Percentiles rank a stretch among this genome's conserved stretches.
Evolutionary conservation across 176 grass and related monocot genomes (phyloP).

Genomic region (Saccharum officinarum): DNA sequence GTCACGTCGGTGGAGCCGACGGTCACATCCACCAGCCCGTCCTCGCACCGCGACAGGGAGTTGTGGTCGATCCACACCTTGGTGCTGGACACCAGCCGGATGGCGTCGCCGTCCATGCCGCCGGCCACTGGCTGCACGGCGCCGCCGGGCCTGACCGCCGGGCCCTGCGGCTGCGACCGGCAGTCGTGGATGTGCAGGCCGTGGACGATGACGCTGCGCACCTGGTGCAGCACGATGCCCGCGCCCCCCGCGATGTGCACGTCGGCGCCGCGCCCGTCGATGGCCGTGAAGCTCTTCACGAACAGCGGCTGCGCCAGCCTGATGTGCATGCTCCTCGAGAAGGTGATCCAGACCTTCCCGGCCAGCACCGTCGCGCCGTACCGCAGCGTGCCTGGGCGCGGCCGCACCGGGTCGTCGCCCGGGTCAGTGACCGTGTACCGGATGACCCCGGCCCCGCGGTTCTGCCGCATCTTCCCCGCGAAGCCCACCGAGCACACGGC

Average conservation of each 20-base stretch:
- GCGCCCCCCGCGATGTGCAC: constrained; percentile 73
- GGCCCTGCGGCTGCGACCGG: constrained; percentile 33
- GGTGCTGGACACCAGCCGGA: constrained; percentile 50
- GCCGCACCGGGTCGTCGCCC: constrained; percentile 60
- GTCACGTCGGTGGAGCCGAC: constrained; percentile 71
- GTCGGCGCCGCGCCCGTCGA: constrained; percentile 76
- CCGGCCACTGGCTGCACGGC: not conserved
- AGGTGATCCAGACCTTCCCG: constrained; percentile 90
- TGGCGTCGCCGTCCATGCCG: constrained; percentile 65
- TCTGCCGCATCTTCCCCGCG: constrained; percentile 70
- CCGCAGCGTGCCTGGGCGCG: constrained; percentile 61
- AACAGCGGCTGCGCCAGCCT: constrained; percentile 56
- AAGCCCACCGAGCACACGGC: constrained; percentile 75
- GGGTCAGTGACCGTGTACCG: constrained; percentile 68
- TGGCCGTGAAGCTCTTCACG: constrained; percentile 84
- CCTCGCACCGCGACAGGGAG: constrained; percentile 57
- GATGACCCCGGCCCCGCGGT: constrained; percentile 42
- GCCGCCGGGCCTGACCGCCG: constrained; percentile 35
- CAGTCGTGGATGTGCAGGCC: constrained; percentile 62
- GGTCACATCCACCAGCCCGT: constrained; percentile 77
- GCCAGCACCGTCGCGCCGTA: constrained; percentile 71
- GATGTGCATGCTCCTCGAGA: constrained; percentile 63
- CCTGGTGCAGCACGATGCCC: constrained; percentile 63
- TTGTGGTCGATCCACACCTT: constrained; percentile 97
- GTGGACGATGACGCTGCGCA: constrained; percentile 66